Base-by-base conservation (phyloP, 805 yeast genomes). In the Wickerhamomyces mucosus region DNA sequence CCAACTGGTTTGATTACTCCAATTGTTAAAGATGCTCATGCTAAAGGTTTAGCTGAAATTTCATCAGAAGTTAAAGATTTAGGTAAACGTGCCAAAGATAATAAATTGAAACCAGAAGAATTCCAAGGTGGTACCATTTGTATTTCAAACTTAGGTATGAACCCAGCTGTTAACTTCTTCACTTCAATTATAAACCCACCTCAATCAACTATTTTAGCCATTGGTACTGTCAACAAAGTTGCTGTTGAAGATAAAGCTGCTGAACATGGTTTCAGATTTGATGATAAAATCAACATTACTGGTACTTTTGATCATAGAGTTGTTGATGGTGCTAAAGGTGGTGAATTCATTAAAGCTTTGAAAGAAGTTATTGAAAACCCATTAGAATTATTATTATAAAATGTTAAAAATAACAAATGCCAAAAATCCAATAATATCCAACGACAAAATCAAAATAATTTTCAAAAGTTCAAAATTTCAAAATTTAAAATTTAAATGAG, bases 91-190 rank as follows among this genome's bases (percentile, higher is more conserved):
- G 99, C 99, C 40, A 86, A 89, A 63, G 85, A 71, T 38, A 86
- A 85, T 64, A 92, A 89, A 69, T 77, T 92, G 58, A 55, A 64
- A 44, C 99, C 99, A 41, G 94, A 85, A 61, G 98, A 92, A 67
- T 92, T 82, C 78, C 95, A 85, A 72, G 99, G 99, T 51, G 99
- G 99, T 56, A 88, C 98, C 48, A 84, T 92, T 61, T 86, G 96
- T 59, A 89, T 92, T 55, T 92, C 97, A 45, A 92, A 92, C 79
- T 69, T 92, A 71, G 99, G 99, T 57, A 92, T 92, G 98, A 92
- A 92, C 76, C 74, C 66, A 36, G 97, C 98, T 34, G 96, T 89
- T 28, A 69, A 76, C 43, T 53, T 80, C 56, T 92, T 92, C 76
- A 89, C 98, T 19, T 89, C 98, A 22, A 92, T 92, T 62, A 78